A percentile compares a stretch with the other conserved stretches of the same genome.
phyloP scores from a whole-genome alignment of 306 rosid species.

The Boehmeria nivea region DNA sequence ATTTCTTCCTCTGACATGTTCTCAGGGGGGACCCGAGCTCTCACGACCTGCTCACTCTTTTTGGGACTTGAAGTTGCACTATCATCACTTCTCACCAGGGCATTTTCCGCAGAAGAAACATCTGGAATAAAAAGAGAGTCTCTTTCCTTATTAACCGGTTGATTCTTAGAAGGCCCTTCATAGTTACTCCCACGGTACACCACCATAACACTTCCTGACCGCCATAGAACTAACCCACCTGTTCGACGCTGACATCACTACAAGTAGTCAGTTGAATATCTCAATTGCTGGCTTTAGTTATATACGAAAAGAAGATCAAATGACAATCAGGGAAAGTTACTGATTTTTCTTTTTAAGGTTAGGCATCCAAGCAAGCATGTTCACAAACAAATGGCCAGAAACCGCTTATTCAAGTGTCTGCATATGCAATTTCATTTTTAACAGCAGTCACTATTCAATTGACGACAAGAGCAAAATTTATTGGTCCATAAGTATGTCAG shows the following conservation, averaged over 20 bases:
- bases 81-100: slow-evolving; percentile 17
- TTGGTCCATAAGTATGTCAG: too few species aligned
- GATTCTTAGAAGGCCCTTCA: slow-evolving; percentile 46
- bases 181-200: slow-evolving; percentile 82
- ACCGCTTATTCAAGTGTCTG: too few species aligned
- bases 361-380: too few species aligned
- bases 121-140: slow-evolving; percentile 58
- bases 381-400: too few species aligned
- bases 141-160: slow-evolving; percentile 42
- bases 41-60: slow-evolving; percentile 28
- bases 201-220: slow-evolving; percentile 86
- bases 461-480: too few species aligned
- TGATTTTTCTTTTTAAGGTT: too few species aligned
- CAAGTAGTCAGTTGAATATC: slow-evolving; percentile 40
- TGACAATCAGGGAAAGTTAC: too few species aligned
- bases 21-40: slow-evolving; percentile 19
- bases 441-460: too few species aligned
- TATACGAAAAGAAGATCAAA: too few species aligned
- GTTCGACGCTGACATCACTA: slow-evolving; percentile 79
- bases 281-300: slow-evolving; percentile 2
- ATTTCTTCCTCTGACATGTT: slow-evolving; percentile 64
- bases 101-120: slow-evolving; percentile 45
- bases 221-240: slow-evolving; percentile 82
- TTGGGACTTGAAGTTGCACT: slow-evolving; percentile 31
- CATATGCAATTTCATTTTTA: too few species aligned